Conservation (phyloP, 2,329 filamentous ascomycete genomes). For the Xylariaceae sp. region DNA sequence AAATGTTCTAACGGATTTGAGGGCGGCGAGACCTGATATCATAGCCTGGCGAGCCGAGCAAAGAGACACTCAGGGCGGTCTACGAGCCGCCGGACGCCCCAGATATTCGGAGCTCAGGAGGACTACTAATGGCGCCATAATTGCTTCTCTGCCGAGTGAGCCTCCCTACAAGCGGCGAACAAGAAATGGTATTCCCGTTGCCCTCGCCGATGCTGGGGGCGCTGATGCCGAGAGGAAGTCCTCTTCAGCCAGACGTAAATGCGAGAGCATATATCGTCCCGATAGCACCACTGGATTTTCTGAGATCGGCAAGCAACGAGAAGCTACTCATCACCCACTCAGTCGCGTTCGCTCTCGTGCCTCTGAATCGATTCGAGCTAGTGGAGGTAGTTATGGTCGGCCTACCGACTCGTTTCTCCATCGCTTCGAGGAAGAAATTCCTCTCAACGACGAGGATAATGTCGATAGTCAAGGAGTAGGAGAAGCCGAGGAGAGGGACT, state of each 20-base stretch:
- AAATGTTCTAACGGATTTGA: constrained; percentile 18
- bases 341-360: constrained; percentile 4
- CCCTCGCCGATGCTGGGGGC: constrained; percentile 17
- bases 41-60: constrained; percentile 18
- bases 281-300: constrained; percentile 24
- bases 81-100: constrained; percentile 3
- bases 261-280: constrained; percentile 25
- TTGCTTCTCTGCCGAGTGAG: constrained; percentile 10
- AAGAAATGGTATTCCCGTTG: constrained; percentile 26
- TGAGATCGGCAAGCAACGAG: not conserved
- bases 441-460: constrained; percentile 4
- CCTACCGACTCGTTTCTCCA: constrained; percentile 16
- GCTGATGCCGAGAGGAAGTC: constrained; percentile 21
- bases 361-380: constrained; percentile 8
- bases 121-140: constrained; percentile 8
- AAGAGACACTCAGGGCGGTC: constrained; percentile 3
- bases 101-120: constrained; percentile 22
- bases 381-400: constrained; percentile 5
- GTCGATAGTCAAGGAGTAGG: constrained; percentile 8
- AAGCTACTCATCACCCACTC: not conserved
- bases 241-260: constrained; percentile 11
- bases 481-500: constrained; percentile 14
- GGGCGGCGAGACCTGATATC: constrained; percentile 18
- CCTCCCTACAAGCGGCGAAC: constrained; percentile 18
- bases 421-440: constrained; percentile 15